Conservation (phyloP, 2,329 filamentous ascomycete genomes). For the Parascedosporium putredinis region DNA sequence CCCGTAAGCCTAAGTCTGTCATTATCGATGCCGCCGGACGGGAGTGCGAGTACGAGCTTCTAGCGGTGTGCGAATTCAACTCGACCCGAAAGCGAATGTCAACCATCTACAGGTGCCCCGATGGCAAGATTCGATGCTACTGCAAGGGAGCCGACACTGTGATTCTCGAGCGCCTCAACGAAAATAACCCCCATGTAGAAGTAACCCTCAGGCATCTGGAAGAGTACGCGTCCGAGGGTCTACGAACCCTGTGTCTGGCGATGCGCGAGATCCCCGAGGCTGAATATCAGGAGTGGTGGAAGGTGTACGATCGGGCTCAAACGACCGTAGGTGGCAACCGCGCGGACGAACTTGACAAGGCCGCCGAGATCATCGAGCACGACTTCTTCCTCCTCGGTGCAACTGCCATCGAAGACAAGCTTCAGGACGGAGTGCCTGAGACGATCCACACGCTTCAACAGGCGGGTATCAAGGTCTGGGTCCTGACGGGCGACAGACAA, state of each 20-base stretch:
- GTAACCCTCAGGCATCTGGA: conserved; percentile 90
- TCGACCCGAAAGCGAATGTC: conserved; percentile 89
- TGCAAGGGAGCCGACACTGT: conserved; percentile 97
- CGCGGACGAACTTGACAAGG: conserved; percentile 92
- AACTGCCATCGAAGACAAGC: conserved; percentile 91
- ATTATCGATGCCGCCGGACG: conserved; percentile 67
- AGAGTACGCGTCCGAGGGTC: conserved; percentile 92
- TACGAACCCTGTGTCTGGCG: conserved; percentile 87
- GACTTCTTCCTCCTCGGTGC: conserved; percentile 87
- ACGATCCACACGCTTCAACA: conserved; percentile 96
- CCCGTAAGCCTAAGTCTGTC: conserved; percentile 80
- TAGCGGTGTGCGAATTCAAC: conserved; percentile 98
- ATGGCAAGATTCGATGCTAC: conserved; percentile 88
- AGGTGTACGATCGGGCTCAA: conserved; percentile 75
- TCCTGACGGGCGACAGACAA: conserved; percentile 91
- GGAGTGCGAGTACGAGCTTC: conserved; percentile 73
- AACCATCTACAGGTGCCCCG: conserved; percentile 89
- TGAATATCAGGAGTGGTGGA: conserved; percentile 79
- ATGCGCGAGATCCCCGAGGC: conserved; percentile 87
- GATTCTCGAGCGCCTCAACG: conserved; percentile 79
- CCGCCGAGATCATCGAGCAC: conserved; percentile 87
- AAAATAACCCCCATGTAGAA: conserved; percentile 79
- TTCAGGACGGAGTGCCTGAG: conserved; percentile 95
- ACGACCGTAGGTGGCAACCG: conserved; percentile 89
- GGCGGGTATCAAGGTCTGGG: conserved; percentile 97